Base-by-base conservation (phyloP, 495 filamentous ascomycete genomes). In the Xylaria longipes region DNA sequence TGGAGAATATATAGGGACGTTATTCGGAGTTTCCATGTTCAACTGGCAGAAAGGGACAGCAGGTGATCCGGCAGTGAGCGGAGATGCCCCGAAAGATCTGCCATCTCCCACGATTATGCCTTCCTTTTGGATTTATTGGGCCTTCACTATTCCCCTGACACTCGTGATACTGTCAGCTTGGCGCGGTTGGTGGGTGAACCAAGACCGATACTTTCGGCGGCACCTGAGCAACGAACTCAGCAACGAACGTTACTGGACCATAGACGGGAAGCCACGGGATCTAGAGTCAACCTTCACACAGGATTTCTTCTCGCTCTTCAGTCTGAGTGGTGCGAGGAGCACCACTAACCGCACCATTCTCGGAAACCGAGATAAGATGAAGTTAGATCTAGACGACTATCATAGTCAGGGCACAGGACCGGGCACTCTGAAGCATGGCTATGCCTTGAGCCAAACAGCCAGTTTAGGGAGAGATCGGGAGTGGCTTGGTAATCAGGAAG, bases 161-260 rank as follows among this genome's bases (percentile, higher is more conserved):
- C 35, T 78, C n/a, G 8, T 78, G 20, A 79, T 80, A 46, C 73
- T 80, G 27, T 57, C 73, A 11, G 67, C 9, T 1, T 80, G 79
- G 79, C 79, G 79, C 14, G 76, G 74, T 31, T 80, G 79, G 79
- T 80, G 79, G 79, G 79, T 80, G 3, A 76, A 75, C 39, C 79
- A 80, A 43, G 79, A 80, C 57, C 73, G 79, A 6, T 77, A 71
- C 52, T 80, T 80, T 64, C 76, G 79, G 11, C 73, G 76, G 8
- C 77, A 80, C 58, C 72, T 80, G 5, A 78, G 76, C 71, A 72
- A 70, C 48, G 79, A 80, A 11, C 74, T 80, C 6, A 78, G 76
- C 58, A 76, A 80, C 63, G 76, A 80, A 72, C 71, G 74, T 5
- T 80, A 79, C 73, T 80, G 79, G 79, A 80, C 77, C 9, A 75